Evolutionary conservation across 352 stramenopile species (phyloP).

Genomic region (Pythium chondricola): DNA sequence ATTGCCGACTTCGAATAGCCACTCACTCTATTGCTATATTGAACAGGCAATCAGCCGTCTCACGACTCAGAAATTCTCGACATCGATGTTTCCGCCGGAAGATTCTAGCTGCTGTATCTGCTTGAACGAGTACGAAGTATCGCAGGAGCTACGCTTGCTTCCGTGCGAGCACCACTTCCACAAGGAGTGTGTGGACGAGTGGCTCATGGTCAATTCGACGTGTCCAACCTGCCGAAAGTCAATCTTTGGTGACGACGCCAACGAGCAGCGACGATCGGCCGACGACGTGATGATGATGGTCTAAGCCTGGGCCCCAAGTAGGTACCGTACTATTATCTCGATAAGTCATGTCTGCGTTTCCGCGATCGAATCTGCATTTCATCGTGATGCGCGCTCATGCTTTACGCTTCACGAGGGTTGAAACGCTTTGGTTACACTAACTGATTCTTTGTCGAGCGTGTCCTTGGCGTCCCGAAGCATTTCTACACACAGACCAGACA

Average conservation of each 20-base stretch:
- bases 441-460: constrained; percentile 13
- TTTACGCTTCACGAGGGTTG: no score
- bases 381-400: no score
- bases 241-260: constrained; percentile 43
- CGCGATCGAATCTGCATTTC: no score
- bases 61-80: constrained; percentile 46
- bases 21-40: background rate
- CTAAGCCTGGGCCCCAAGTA: constrained; percentile 1
- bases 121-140: constrained; percentile 80
- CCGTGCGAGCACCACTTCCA: constrained; percentile 96
- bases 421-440: background rate
- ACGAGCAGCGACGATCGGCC: constrained; percentile 28
- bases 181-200: constrained; percentile 88
- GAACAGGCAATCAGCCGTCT: constrained; percentile 61
- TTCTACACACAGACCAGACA: background rate
- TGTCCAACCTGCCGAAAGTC: constrained; percentile 85
- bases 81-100: constrained; percentile 61
- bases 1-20: background rate
- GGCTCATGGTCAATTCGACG: constrained; percentile 83
- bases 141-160: constrained; percentile 90
- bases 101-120: constrained; percentile 91
- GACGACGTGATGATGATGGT: constrained; percentile 62
- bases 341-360: background rate
- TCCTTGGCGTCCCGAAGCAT: constrained; percentile 10
- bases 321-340: background rate